Evolutionary conservation across 148 eudicot species (phyloP).

Genomic region (Tetragonia tetragonoides): DNA sequence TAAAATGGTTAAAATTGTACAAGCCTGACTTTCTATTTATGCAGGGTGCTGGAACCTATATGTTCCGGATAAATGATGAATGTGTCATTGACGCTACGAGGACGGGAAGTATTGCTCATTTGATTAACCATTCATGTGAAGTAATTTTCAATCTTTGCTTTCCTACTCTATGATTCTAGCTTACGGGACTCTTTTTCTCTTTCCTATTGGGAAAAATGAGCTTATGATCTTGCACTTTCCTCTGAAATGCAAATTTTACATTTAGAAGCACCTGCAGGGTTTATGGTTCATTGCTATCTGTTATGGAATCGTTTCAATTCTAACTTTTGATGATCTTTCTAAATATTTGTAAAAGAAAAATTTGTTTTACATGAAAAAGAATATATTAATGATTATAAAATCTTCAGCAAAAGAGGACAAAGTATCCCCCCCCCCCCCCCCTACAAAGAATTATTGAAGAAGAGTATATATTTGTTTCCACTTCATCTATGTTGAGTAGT

Average conservation of each 20-base stretch:
- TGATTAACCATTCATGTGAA: constrained; percentile 95
- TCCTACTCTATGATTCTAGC: neutral
- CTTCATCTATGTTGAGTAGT: neutral
- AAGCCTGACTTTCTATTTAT: constrained; percentile 5
- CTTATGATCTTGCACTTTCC: neutral
- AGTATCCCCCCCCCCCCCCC: too few relatives aligned
- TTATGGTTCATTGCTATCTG: neutral
- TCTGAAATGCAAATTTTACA: neutral
- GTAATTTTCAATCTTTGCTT: constrained; percentile 41
- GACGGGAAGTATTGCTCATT: constrained; percentile 98
- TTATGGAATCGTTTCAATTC: neutral
- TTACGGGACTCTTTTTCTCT: neutral
- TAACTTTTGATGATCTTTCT: too few relatives aligned
- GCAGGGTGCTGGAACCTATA: constrained; percentile 99
- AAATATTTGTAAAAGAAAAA: too few relatives aligned
- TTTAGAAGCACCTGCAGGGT: neutral
- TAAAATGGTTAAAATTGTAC: neutral
- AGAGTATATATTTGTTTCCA: neutral
- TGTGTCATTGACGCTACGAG: constrained; percentile 96
- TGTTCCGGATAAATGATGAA: constrained; percentile 93
- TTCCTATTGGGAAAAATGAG: neutral
- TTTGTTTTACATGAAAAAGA: too few relatives aligned
- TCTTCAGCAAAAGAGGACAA: too few relatives aligned
- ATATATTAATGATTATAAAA: too few relatives aligned
- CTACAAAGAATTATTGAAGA: neutral